Percentiles rank a stretch among this genome's conserved stretches.
Evolutionary conservation across 2,329 filamentous ascomycete species (phyloP).

Genomic region (Juglanconis sp.): DNA sequence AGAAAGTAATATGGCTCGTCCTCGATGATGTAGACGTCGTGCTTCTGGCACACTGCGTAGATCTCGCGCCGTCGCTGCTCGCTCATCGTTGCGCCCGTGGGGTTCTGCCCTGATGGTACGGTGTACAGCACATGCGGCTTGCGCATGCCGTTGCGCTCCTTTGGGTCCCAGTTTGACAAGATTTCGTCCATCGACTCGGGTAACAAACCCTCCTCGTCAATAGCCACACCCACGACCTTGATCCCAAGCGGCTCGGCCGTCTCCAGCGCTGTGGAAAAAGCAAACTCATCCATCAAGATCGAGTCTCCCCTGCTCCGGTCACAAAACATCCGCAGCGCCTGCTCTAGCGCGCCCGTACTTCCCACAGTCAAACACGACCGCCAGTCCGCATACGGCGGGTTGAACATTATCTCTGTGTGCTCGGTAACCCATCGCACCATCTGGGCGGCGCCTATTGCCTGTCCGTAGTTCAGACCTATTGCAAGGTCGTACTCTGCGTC

Average conservation of each 20-base stretch:
- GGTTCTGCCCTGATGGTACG: conserved; percentile 79
- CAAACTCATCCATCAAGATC: conserved; percentile 85
- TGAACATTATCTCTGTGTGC: conserved; percentile 87
- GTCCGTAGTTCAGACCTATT: conserved; percentile 89
- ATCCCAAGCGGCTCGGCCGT: conserved; percentile 54
- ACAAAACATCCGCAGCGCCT: conserved; percentile 78
- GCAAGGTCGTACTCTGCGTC: conserved; percentile 65
- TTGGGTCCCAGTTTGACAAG: conserved; percentile 47
- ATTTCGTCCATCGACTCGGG: conserved; percentile 51
- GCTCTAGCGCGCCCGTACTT: conserved; percentile 82
- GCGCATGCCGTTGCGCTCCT: conserved; percentile 36
- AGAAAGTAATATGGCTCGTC: conserved; percentile 95
- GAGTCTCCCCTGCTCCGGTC: conserved; percentile 67
- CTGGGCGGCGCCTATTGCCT: conserved; percentile 81
- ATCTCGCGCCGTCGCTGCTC: conserved; percentile 64
- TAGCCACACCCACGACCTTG: conserved; percentile 45
- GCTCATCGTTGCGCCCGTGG: conserved; percentile 80
- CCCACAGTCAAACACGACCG: conserved; percentile 77
- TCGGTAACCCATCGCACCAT: conserved; percentile 88
- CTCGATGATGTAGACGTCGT: conserved; percentile 84
- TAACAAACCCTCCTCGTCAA: conserved; percentile 53
- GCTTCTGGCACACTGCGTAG: conserved; percentile 76
- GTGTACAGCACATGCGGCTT: conserved; percentile 58
- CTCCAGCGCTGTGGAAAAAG: conserved; percentile 72
- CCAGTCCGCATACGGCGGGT: conserved; percentile 90